A percentile compares a stretch with the other conserved stretches of the same genome.
Conservation (phyloP, 352 stramenopile genomes). For the Hyaloperonospora brassicae region DNA sequence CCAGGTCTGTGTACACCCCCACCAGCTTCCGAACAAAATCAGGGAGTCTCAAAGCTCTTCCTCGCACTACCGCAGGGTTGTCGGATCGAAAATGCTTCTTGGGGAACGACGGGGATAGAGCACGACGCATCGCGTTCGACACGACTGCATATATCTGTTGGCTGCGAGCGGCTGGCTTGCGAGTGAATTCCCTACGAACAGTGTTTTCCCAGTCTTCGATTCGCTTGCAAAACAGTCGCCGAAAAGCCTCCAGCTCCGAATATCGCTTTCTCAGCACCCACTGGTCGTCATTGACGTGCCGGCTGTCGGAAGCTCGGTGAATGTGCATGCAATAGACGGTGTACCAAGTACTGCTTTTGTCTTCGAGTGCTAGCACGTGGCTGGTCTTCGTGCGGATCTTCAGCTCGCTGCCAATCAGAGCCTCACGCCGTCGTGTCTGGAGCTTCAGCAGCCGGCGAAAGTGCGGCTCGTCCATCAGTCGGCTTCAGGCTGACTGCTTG, state of each 20-base stretch:
- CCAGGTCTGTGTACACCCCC: slow-evolving; percentile 41
- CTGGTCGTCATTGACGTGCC: slow-evolving; percentile 6
- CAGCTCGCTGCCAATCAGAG: slow-evolving; percentile 29
- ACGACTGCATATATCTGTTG: slow-evolving; percentile 32
- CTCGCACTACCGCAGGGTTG: slow-evolving; percentile 30
- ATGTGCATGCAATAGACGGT: slow-evolving; percentile 57
- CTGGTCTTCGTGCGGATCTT: slow-evolving; percentile 32
- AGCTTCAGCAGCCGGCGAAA: slow-evolving; percentile 55
- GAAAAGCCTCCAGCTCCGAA: slow-evolving; percentile 46
- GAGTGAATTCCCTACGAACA: slow-evolving; percentile 22
- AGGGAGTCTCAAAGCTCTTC: slow-evolving; percentile 31
- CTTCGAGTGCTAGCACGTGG: slow-evolving; percentile 15
- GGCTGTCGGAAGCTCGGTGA: slow-evolving; percentile 11
- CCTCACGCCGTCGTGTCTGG: slow-evolving; percentile 45
- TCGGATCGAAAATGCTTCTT: slow-evolving; percentile 42
- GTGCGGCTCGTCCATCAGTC: slow-evolving; percentile 30
- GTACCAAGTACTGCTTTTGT: slow-evolving; percentile 19
- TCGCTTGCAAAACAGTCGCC: slow-evolving; percentile 27
- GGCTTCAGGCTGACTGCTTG: slow-evolving; percentile 19
- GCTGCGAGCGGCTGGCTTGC: slow-evolving; percentile 16
- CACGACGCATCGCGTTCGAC: slow-evolving; percentile 39
- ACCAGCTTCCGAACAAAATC: slow-evolving; percentile 43
- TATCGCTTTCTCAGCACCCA: slow-evolving; percentile 57
- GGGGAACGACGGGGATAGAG: slow-evolving; percentile 38
- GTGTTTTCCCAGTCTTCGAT: slow-evolving; percentile 38